Evolutionary conservation across 1,139 yeast species (phyloP).

Genomic region (Hyphopichia wangnamkhiaoensis): DNA sequence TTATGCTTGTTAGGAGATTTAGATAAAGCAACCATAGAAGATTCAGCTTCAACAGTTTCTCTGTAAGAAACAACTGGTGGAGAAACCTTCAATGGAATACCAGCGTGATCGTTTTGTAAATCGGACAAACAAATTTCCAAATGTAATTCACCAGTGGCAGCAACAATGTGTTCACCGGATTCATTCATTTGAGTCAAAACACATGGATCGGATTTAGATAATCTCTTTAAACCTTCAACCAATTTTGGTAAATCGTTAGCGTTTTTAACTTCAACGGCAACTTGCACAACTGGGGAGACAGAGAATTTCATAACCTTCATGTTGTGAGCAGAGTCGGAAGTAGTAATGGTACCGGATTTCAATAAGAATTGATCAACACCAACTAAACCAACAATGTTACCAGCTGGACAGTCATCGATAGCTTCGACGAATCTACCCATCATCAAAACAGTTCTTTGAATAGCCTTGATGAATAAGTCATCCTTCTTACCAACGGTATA

Average conservation of each 20-base stretch:
- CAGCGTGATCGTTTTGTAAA: slow-evolving; percentile 99
- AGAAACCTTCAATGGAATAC: slow-evolving; percentile 96
- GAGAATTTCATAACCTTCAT: slow-evolving; percentile 99
- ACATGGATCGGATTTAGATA: slow-evolving; percentile 99
- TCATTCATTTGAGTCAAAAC: slow-evolving; percentile 83
- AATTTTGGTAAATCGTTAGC: slow-evolving; percentile 99
- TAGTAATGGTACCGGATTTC: slow-evolving; percentile 99
- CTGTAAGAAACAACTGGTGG: slow-evolving; percentile 99
- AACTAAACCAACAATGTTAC: slow-evolving; percentile 99
- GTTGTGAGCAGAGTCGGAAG: slow-evolving; percentile 97
- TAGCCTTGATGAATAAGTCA: slow-evolving; percentile 93
- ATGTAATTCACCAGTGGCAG: slow-evolving; percentile 99
- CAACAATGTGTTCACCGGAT: slow-evolving; percentile 99
- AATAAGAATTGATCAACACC: slow-evolving; percentile 99
- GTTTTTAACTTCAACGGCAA: slow-evolving; percentile 99
- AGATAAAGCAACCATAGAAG: slow-evolving; percentile 94
- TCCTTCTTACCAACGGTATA: slow-evolving; percentile 98
- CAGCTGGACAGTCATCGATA: slow-evolving; percentile 99
- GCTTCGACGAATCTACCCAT: slow-evolving; percentile 99
- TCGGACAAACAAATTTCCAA: slow-evolving; percentile 96
- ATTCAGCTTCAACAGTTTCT: slow-evolving; percentile 94
- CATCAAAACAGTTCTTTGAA: slow-evolving; percentile 99
- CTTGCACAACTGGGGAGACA: slow-evolving; percentile 99
- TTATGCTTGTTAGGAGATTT: slow-evolving; percentile 99
- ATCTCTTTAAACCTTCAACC: slow-evolving; percentile 99